Evolutionary conservation across 768 basidiomycete species (phyloP), one percentile per base, ranked within the genome.

Genomic region (Strobilomyces echinocephalus): DNA sequence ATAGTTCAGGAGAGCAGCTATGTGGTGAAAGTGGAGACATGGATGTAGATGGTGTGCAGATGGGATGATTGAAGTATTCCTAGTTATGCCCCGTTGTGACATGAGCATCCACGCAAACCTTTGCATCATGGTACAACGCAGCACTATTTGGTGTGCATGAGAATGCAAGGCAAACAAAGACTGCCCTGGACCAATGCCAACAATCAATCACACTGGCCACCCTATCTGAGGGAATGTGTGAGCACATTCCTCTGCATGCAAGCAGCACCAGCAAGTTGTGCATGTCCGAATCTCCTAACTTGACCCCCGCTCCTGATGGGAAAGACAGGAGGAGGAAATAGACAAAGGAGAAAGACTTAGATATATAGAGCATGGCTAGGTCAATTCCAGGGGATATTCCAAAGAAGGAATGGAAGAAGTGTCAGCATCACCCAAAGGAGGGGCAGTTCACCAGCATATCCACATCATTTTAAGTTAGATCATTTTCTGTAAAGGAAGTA

Each of bases 341-440:
- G 35, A 57, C 60, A 30, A 83, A 78, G 69, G 81, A 85, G 26
- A 78, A 75, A 53, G 81, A 82, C 53, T 67, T 68, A 12, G 69
- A 72, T 24, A 68, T 69, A 18, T 67, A 70, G 55, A 70, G 65
- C 6, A 39, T 65, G 26, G 56, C 67, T 56, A 60, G 72, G 44
- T 62, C 63, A 5, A 55, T 53, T 4, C 65, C 60, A 38, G 71
- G 66, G 20, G 81, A 82, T 38, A 59, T 72, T 24, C 73, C 75
- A n/a, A 84, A 83, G 74, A 82, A 80, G 72, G 79, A 84, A 61
- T 74, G 77, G 57, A 80, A 77, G 72, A 78, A 76, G 61, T 73
- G 81, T 45, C 59, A 70, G 40, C 63, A 72, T 50, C 58, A 74
- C 56, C 53, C 73, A 21, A 80, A 76, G 67, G 78, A 83, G 30